phyloP scores from a whole-genome alignment of 805 yeast species.

The Candida taoyuanica region DNA sequence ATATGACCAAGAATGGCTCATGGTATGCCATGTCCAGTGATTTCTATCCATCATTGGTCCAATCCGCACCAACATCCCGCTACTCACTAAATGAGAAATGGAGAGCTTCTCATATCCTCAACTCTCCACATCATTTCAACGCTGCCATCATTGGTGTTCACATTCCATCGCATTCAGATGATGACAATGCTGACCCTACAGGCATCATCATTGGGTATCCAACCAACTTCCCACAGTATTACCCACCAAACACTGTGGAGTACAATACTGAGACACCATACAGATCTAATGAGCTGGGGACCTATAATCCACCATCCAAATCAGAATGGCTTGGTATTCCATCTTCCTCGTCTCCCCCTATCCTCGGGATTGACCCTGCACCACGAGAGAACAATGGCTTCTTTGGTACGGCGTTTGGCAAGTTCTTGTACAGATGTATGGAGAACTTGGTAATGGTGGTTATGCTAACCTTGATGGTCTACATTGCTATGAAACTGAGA shows the following conservation, averaged over 20 bases:
- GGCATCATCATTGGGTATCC: constrained; percentile 20
- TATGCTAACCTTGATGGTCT: constrained; percentile 25
- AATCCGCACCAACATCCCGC: constrained; percentile 70
- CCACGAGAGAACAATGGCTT: constrained; percentile 16
- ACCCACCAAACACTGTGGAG: constrained; percentile 13
- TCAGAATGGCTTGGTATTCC: constrained; percentile 19
- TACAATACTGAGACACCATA: constrained; percentile 11
- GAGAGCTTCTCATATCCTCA: constrained; percentile 35
- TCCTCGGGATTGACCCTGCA: constrained; percentile 26
- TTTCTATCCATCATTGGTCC: constrained; percentile 76
- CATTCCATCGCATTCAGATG: constrained; percentile 17
- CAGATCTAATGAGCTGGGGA: constrained; percentile 12
- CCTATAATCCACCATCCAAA: constrained; percentile 15
- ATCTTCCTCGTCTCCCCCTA: constrained; percentile 15
- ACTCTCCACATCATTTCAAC: constrained; percentile 35
- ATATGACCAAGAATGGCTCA: constrained; percentile 53
- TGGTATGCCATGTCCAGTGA: constrained; percentile 86
- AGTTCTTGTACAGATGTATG: constrained; percentile 30
- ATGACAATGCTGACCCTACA: constrained; percentile 7
- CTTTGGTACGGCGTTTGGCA: constrained; percentile 25
- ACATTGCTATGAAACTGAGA: constrained; percentile 27
- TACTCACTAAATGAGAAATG: constrained; percentile 43
- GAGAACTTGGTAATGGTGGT: constrained; percentile 39
- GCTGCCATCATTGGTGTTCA: constrained; percentile 51
- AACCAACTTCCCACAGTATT: constrained; percentile 17